Percentiles rank a stretch among this genome's conserved stretches.
Conservation (phyloP, 805 yeast species). For the Saturnispora zaruensis region DNA sequence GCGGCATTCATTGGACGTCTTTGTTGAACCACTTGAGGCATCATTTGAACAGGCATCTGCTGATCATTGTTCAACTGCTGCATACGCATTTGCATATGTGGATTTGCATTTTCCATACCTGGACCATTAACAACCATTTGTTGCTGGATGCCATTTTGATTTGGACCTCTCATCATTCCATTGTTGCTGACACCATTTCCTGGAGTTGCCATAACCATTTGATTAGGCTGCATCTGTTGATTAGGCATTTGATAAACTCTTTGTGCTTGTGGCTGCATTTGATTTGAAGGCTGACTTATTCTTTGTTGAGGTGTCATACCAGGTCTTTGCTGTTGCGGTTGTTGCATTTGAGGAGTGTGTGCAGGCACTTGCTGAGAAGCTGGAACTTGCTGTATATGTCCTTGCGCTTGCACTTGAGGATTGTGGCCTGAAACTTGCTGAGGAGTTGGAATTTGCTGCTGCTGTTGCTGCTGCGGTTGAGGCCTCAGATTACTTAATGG, state of each 20-base stretch:
- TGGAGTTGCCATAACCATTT: slow-evolving; percentile 4
- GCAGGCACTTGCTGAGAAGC: background rate
- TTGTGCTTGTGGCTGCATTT: slow-evolving; percentile 4
- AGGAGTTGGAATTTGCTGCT: slow-evolving; percentile 8
- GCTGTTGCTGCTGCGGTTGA: slow-evolving; percentile 14
- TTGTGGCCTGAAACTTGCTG: slow-evolving; percentile 6
- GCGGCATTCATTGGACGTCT: slow-evolving; percentile 1
- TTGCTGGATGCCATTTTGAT: slow-evolving; percentile 2
- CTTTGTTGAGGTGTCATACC: slow-evolving; percentile 9
- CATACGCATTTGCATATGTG: slow-evolving; percentile 12
- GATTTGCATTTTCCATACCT: slow-evolving; percentile 5
- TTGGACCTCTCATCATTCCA: slow-evolving; percentile 2
- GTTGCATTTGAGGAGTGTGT: slow-evolving; percentile 17
- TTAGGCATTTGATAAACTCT: background rate
- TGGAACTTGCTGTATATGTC: slow-evolving; percentile 11
- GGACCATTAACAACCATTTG: slow-evolving; percentile 5
- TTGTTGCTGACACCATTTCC: background rate
- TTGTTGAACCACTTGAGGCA: slow-evolving; percentile 4
- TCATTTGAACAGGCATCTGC: slow-evolving; percentile 5
- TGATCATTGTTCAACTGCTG: slow-evolving; percentile 4
- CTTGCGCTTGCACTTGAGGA: slow-evolving; percentile 9
- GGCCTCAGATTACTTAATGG: background rate
- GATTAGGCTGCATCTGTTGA: slow-evolving; percentile 6
- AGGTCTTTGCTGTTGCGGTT: slow-evolving; percentile 7
- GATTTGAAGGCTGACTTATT: slow-evolving; percentile 6